Percentiles rank a stretch among this genome's conserved stretches.
Conservation (phyloP, 495 filamentous ascomycete species). For the Aspergillus conjunctus region DNA sequence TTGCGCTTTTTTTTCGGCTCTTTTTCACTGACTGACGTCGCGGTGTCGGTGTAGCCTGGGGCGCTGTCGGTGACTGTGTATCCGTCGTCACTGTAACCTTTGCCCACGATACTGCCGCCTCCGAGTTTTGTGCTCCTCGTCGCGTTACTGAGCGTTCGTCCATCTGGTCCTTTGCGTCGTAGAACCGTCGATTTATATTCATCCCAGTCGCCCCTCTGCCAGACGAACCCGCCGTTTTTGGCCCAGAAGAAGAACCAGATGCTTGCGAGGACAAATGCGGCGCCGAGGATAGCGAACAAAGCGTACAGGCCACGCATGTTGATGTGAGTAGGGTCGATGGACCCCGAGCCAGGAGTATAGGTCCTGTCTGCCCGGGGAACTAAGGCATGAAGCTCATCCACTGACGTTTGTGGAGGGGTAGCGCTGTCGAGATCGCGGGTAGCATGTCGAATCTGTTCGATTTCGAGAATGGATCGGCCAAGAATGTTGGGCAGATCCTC, state of each 20-base stretch:
- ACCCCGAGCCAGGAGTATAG: constrained; percentile 51
- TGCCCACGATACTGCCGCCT: constrained; percentile 72
- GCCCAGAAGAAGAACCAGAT: constrained; percentile 99
- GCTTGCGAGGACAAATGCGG: constrained; percentile 68
- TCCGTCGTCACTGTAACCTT: constrained; percentile 58
- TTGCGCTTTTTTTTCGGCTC: constrained; percentile 42
- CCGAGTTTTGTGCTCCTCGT: constrained; percentile 81
- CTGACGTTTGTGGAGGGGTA: background rate
- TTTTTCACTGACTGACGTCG: constrained; percentile 45
- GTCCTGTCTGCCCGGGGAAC: constrained; percentile 27
- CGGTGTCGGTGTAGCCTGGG: constrained; percentile 39
- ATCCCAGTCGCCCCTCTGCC: constrained; percentile 85
- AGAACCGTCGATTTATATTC: constrained; percentile 97
- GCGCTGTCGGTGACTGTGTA: constrained; percentile 52
- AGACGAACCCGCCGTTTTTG: constrained; percentile 91
- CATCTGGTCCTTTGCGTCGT: constrained; percentile 88
- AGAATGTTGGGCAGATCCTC: constrained; percentile 35
- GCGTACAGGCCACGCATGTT: constrained; percentile 83
- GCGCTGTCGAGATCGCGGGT: background rate
- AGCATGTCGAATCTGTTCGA: constrained; percentile 4
- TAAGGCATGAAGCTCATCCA: constrained; percentile 21
- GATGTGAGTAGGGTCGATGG: constrained; percentile 65
- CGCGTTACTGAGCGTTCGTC: constrained; percentile 75
- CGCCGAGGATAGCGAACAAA: constrained; percentile 83
- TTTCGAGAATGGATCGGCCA: constrained; percentile 19